A percentile compares a stretch with the other conserved stretches of the same genome.
Conservation (phyloP, 148 eudicot genomes). For the Pouteria glomerata region DNA sequence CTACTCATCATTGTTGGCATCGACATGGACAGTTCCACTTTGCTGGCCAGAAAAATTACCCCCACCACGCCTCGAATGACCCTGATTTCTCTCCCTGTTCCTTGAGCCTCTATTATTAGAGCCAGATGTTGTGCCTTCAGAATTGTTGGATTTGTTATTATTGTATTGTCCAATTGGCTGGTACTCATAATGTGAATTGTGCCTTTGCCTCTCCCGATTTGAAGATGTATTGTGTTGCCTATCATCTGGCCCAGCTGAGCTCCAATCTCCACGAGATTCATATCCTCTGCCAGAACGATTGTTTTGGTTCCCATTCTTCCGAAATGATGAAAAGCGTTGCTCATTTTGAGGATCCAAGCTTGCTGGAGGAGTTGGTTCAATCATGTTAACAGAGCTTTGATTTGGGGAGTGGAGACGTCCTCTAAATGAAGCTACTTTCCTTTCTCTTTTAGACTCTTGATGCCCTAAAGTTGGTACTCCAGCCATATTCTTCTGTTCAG, state of each 20-base stretch:
- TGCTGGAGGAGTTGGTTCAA: constrained; percentile 27
- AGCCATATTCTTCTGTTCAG: constrained; percentile 27
- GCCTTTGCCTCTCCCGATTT: constrained; percentile 58
- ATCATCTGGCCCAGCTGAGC: constrained; percentile 33
- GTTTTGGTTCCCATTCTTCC: constrained; percentile 39
- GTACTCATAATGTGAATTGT: constrained; percentile 65
- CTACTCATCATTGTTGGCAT: no score
- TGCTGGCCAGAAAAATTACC: constrained; percentile 40
- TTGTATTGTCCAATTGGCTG: constrained; percentile 64
- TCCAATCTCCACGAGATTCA: constrained; percentile 60
- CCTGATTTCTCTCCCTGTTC: constrained; percentile 58
- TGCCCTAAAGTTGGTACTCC: constrained; percentile 22
- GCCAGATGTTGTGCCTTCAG: constrained; percentile 39
- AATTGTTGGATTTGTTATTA: constrained; percentile 32
- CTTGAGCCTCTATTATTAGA: constrained; percentile 32
- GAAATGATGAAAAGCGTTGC: constrained; percentile 38
- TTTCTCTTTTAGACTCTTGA: constrained; percentile 39
- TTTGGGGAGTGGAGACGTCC: constrained; percentile 33
- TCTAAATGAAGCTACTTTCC: constrained; percentile 32
- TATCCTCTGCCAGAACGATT: constrained; percentile 39
- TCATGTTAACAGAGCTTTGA: constrained; percentile 25
- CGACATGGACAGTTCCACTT: constrained; percentile 26
- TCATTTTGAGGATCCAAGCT: constrained; percentile 27
- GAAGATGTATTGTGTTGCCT: constrained; percentile 35
- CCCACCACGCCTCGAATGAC: constrained; percentile 59